Conservation (phyloP, 2,329 filamentous ascomycete genomes). For the Teratosphaeria gauchensis region DNA sequence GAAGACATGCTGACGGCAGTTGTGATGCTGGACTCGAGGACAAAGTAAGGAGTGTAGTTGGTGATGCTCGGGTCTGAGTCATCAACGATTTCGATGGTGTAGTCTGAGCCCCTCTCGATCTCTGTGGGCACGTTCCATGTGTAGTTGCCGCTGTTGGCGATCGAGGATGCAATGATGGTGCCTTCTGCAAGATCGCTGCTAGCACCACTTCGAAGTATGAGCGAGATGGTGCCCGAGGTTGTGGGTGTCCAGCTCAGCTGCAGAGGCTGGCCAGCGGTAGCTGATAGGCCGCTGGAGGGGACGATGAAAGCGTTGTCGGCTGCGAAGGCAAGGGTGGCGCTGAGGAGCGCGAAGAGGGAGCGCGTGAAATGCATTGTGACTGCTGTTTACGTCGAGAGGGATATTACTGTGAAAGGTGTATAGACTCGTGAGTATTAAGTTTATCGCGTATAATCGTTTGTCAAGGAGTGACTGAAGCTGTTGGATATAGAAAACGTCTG, state of each 20-base stretch:
- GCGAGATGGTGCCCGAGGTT: conserved; percentile 41
- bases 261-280: conserved; percentile 37
- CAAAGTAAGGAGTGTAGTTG: conserved; percentile 47
- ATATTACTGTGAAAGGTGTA: neutral
- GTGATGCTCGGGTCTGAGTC: conserved; percentile 33
- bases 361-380: conserved; percentile 35
- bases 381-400: neutral
- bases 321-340: conserved; percentile 33
- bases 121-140: conserved; percentile 36
- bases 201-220: conserved; percentile 36
- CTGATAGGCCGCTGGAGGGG: conserved; percentile 32
- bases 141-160: conserved; percentile 42
- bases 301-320: conserved; percentile 41
- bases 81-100: conserved; percentile 45
- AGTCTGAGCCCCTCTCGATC: conserved; percentile 36
- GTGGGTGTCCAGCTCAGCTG: conserved; percentile 42
- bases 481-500: neutral
- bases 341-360: conserved; percentile 36
- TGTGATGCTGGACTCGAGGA: conserved; percentile 38
- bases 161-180: conserved; percentile 24
- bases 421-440: neutral
- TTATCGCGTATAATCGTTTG: neutral
- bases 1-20: conserved; percentile 20
- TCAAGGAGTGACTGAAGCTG: neutral
- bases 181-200: conserved; percentile 28